phyloP scores from a whole-genome alignment of 176 grass and related monocot species.

The Rhipidocladum racemiflorum region DNA sequence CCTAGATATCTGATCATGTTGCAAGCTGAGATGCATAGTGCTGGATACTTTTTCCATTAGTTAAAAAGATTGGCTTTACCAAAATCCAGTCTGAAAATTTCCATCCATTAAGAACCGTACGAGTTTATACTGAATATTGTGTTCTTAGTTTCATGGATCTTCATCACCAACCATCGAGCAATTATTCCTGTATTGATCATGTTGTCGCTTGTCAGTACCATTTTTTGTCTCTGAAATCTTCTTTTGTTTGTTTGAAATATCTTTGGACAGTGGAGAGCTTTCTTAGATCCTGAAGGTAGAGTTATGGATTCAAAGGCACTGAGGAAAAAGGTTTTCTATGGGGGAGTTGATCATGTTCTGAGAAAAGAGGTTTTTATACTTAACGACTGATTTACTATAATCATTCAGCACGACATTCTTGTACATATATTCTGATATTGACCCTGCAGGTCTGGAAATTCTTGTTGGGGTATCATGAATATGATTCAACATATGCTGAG shows the following conservation, averaged over 20 bases:
- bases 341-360: constrained; percentile 77
- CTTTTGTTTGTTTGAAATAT: constrained; percentile 25
- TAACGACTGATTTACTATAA: constrained; percentile 13
- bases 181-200: constrained; percentile 16
- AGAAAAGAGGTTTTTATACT: constrained; percentile 78
- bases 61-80: constrained; percentile 9
- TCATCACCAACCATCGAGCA: not conserved
- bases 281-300: constrained; percentile 95
- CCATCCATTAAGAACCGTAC: not conserved
- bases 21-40: not conserved
- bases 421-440: constrained; percentile 29
- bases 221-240: constrained; percentile 19
- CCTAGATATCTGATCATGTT: not conserved
- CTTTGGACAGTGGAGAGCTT: constrained; percentile 64
- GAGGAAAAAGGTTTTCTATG: constrained; percentile 88
- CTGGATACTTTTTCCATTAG: not conserved
- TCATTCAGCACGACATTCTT: constrained; percentile 19
- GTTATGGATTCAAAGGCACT: constrained; percentile 86
- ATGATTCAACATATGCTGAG: constrained; percentile 96
- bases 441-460: constrained; percentile 90
- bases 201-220: not conserved
- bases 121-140: not conserved
- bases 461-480: constrained; percentile 88
- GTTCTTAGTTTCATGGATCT: constrained; percentile 16
- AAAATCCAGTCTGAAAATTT: not conserved